Evolutionary conservation across 805 yeast species (phyloP).

Genomic region (Komagataella kurtzmanii): DNA sequence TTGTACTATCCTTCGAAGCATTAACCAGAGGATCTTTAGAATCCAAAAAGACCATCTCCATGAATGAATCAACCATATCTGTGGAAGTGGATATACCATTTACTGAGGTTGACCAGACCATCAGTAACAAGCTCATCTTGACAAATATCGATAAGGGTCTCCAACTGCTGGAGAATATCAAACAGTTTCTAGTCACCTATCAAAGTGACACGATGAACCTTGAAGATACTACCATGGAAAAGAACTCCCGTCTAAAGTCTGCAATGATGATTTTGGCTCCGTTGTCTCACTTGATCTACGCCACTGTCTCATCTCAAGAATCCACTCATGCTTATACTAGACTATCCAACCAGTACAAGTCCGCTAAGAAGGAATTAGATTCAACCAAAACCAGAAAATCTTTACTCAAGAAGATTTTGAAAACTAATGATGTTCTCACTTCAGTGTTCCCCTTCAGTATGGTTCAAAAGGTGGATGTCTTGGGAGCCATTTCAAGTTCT

Average conservation of each 20-base stretch:
- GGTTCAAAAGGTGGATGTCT: slow-evolving; percentile 8
- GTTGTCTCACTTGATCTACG: slow-evolving; percentile 39
- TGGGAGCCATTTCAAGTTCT: slow-evolving; percentile 4
- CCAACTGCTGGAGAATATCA: slow-evolving; percentile 7
- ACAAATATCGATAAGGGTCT: slow-evolving; percentile 1
- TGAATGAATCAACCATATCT: slow-evolving; percentile 1
- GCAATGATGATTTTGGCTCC: slow-evolving; percentile 41
- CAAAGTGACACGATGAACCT: slow-evolving; percentile 17
- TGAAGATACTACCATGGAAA: slow-evolving; percentile 8
- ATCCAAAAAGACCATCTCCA: not conserved
- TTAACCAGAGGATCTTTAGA: slow-evolving; percentile 26
- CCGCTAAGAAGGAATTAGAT: slow-evolving; percentile 1
- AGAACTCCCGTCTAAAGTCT: slow-evolving; percentile 7
- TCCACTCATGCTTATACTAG: slow-evolving; percentile 14
- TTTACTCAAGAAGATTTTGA: slow-evolving; percentile 3
- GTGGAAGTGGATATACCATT: slow-evolving; percentile 1
- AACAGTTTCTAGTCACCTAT: slow-evolving; percentile 23
- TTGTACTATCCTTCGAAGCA: slow-evolving; percentile 36
- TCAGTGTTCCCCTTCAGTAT: slow-evolving; percentile 18
- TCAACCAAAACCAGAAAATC: not conserved
- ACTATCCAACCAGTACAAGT: slow-evolving; percentile 7
- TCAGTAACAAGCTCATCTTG: slow-evolving; percentile 1
- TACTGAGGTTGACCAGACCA: slow-evolving; percentile 2
- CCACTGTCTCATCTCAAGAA: slow-evolving; percentile 30
- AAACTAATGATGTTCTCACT: slow-evolving; percentile 12